Evolutionary conservation across 495 filamentous ascomycete species (phyloP), one percentile per base, ranked within the genome.

Genomic region (Neurospora sp.): DNA sequence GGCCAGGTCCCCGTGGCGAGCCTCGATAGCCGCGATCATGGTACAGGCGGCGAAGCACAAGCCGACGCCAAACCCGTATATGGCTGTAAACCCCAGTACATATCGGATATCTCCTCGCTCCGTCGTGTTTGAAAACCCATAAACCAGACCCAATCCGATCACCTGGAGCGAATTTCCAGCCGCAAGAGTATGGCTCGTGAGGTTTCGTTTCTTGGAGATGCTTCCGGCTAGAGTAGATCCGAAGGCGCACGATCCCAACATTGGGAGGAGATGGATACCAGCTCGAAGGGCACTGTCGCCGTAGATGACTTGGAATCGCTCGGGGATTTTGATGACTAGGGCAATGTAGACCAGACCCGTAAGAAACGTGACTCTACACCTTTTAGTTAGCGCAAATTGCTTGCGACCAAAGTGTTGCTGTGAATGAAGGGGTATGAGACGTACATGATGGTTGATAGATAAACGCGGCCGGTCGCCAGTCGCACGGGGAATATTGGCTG

Each of bases 261-360:
- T 84, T 2, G 88, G 88, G 5, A 91, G 82, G 38, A 93, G 79
- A 40, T 88, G 83, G 18, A 90, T 78, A 18, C 89, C 91, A 0
- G 90, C 86, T 22, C 74, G 73, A 70, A 87, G 78, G 5, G 87
- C 77, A 71, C 74, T 83, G 75, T 85, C 84, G 7, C 78, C 80
- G 69, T 88, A 84, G 18, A 90, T 84, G 37, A 89, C 81, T 72
- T 91, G 88, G 40, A 90, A 87, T 61, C 87, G 85, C 72, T 90
- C 85, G 5, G 90, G 88, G 9, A 92, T 81, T 68, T 87, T 85
- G 44, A 91, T 84, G 5, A 90, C 81, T 69, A 86, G 82, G 6
- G 85, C 78, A 40, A 89, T 86, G 74, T 87, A 90, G 7, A 87
- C 80, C 66, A 87, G 89, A 11, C 89, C 90, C 0, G 83, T 83